Percentiles rank a stretch among this genome's conserved stretches.
phyloP scores from a whole-genome alignment of 441 rosid genomes.

The Raphanus hybrid region DNA sequence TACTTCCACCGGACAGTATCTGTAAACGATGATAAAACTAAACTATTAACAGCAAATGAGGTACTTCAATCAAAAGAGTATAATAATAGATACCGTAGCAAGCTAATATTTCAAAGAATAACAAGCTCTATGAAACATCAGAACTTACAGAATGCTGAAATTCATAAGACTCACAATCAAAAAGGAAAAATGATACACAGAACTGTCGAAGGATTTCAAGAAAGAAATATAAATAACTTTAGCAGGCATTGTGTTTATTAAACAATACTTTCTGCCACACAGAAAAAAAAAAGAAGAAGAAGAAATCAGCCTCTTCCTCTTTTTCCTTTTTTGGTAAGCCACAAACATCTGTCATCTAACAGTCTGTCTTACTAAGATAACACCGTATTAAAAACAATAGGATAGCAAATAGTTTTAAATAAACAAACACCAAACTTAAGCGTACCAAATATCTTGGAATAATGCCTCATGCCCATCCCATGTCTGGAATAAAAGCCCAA shows the following conservation, averaged over 20 bases:
- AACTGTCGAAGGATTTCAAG: background rate
- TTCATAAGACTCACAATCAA: background rate
- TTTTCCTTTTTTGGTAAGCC: background rate
- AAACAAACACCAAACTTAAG: conserved; percentile 48
- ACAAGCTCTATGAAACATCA: background rate
- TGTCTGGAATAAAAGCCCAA: conserved; percentile 93
- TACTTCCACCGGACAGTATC: background rate
- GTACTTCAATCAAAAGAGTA: background rate
- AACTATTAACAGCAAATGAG: background rate
- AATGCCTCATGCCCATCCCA: conserved; percentile 99
- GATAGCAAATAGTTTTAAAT: conserved; percentile 3
- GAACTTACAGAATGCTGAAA: background rate
- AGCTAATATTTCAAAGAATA: background rate
- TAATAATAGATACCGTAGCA: background rate
- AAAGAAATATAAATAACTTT: background rate
- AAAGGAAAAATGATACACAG: background rate
- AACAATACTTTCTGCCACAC: background rate
- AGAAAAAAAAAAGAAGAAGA: background rate
- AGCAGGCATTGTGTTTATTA: background rate
- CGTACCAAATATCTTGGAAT: conserved; percentile 93
- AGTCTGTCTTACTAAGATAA: background rate
- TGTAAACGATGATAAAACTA: background rate
- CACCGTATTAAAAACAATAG: background rate
- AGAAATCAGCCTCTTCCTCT: background rate
- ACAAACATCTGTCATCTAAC: background rate